A percentile compares a stretch with the other conserved stretches of the same genome.
phyloP scores from a whole-genome alignment of 208 protist genomes.

The Plasmodiophora brassicae region DNA sequence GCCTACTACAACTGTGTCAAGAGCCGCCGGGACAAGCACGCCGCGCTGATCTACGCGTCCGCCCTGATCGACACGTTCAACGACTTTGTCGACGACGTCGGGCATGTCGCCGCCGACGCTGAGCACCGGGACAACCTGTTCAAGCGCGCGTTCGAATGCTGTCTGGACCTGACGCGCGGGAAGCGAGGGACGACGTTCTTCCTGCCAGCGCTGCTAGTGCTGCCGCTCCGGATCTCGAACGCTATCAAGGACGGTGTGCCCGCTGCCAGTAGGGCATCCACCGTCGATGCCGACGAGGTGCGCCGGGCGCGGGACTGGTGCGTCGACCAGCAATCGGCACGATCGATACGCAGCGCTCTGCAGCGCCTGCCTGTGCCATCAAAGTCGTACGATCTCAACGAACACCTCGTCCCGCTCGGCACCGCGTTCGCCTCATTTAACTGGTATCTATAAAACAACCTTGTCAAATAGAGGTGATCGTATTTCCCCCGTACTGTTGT shows the following conservation, averaged over 20 bases:
- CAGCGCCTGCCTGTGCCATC: not conserved
- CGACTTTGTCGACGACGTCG: not conserved
- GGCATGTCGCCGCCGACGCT: too few relatives aligned
- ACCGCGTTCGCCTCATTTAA: not conserved
- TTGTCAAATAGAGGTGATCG: too few relatives aligned
- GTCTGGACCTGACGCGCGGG: not conserved
- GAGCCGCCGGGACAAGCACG: not conserved
- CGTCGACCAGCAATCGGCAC: not conserved
- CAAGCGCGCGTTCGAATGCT: slow-evolving; percentile 13
- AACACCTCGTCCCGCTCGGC: not conserved
- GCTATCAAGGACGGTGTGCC: not conserved
- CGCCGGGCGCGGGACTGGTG: not conserved
- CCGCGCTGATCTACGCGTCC: not conserved
- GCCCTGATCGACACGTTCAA: not conserved
- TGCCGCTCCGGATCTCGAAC: not conserved
- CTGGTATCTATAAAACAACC: not conserved
- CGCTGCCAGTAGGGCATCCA: not conserved
- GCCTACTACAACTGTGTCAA: not conserved
- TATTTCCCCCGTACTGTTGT: too few relatives aligned
- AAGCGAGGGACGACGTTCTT: not conserved
- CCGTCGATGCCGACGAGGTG: not conserved
- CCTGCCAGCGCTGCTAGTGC: not conserved
- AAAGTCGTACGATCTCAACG: not conserved
- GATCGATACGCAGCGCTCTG: not conserved
- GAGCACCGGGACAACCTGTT: not conserved